A percentile compares a stretch with the other conserved stretches of the same genome.
phyloP scores from a whole-genome alignment of 345 rosid genomes.

The Salix purpurea region DNA sequence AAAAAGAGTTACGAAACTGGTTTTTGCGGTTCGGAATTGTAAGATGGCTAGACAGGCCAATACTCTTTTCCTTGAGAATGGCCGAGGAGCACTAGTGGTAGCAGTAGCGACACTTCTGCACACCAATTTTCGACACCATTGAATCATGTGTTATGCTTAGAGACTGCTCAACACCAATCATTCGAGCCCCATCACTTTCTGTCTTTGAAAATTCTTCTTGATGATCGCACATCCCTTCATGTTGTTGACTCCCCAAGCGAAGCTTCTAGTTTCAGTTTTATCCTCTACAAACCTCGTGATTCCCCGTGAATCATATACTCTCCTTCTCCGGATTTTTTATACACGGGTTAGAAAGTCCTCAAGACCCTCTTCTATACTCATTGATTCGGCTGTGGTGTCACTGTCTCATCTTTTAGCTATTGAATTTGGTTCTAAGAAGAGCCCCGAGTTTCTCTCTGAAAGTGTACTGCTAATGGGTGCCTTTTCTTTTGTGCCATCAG shows the following conservation, averaged over 20 bases:
- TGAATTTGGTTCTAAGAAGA: constrained; percentile 26
- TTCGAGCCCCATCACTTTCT: constrained; percentile 55
- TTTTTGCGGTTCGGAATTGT: constrained; percentile 2
- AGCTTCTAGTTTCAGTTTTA: constrained; percentile 65
- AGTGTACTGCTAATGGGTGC: constrained; percentile 71
- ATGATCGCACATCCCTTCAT: constrained; percentile 63
- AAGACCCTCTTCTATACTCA: constrained; percentile 51
- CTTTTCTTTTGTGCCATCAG: constrained; percentile 47
- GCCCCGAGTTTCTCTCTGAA: constrained; percentile 49
- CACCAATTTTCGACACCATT: constrained; percentile 37
- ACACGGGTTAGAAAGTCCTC: constrained; percentile 84
- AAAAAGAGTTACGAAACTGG: not conserved
- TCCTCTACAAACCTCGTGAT: constrained; percentile 40
- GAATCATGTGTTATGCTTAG: constrained; percentile 92
- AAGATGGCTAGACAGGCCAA: constrained; percentile 60
- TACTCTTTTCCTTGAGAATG: constrained; percentile 67
- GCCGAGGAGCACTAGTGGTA: constrained; percentile 47
- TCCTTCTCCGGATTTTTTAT: constrained; percentile 66
- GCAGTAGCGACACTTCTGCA: not conserved
- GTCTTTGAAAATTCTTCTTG: constrained; percentile 56
- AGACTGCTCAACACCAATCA: constrained; percentile 47
- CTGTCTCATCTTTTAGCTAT: constrained; percentile 37
- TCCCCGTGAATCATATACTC: constrained; percentile 55
- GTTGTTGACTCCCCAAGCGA: constrained; percentile 96
- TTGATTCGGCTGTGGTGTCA: constrained; percentile 59